Base-by-base conservation (phyloP, 2,329 filamentous ascomycete genomes). In the Xylariomycetidae sp. region DNA sequence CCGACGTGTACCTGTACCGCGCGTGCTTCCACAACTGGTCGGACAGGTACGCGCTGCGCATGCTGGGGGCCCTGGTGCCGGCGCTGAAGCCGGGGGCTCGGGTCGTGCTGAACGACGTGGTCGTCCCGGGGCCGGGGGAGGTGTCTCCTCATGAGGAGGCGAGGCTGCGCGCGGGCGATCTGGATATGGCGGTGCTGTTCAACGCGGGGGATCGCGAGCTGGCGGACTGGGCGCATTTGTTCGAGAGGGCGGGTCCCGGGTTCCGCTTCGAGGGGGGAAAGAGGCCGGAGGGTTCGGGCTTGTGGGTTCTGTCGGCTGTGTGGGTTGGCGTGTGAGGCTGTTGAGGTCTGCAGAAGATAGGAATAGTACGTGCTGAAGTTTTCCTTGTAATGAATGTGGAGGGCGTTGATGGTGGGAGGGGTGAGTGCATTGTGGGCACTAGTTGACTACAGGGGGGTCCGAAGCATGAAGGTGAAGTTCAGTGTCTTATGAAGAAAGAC, bases 21-120 rank as follows among this genome's bases (percentile, higher is more conserved):
- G 53, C 56, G 38, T 62, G 68, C 23, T 47, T 72, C 12, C 67
- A 71, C 41, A 62, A 69, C 47, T 70, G 64, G 64, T 57, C 64
- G 0, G 61, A 70, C 23, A 53, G 53, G 16, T 51, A 63, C 27
- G 44, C 41, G 1, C 38, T 54, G 13, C 41, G 41, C 8, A 64
- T 66, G 12, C 44, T 58, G 10, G 54, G 48, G 16, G 53, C 48
- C 3, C 44, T 68, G 11, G 44, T 62, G 0, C 60, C 64, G 1
- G 56, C 62, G 19, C 36, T 69, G 41, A 57, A 64, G 39, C 45
- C 57, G 5, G 53, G 66, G 18, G 49, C 59, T 18, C 41, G 54
- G 20, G 48, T 72, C 3, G 8, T 45, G 9, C 17, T 46, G 5
- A 45, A 41, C 31, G 38, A 45, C 5, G 15, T 26, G 5, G 36